Percentiles rank a stretch among this genome's conserved stretches.
Conservation (phyloP, 2,329 filamentous ascomycete species). For the Sclerotinia minor region DNA sequence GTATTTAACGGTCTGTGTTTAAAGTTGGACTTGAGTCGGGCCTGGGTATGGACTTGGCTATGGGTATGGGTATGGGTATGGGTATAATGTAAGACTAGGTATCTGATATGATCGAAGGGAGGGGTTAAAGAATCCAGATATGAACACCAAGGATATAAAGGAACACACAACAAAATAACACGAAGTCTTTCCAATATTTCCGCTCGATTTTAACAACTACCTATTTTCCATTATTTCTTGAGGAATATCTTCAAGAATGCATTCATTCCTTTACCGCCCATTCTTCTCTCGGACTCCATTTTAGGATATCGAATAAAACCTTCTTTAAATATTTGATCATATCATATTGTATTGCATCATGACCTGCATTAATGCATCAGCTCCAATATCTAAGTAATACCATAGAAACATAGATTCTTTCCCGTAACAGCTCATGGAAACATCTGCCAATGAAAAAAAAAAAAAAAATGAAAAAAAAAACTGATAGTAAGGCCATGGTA, state of each 20-base stretch:
- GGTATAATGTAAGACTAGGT: not conserved
- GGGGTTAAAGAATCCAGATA: not conserved
- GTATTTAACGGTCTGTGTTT: no score
- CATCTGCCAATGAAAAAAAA: not conserved
- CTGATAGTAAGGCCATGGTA: not conserved
- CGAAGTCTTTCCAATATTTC: not conserved
- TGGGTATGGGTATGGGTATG: no score
- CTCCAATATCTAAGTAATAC: no score
- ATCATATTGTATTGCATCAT: not conserved
- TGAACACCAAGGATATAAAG: not conserved
- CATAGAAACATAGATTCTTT: not conserved
- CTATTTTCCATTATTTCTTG: not conserved
- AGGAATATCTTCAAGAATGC: not conserved
- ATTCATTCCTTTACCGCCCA: not conserved
- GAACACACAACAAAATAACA: no score
- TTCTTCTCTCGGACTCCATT: not conserved
- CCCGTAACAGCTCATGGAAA: not conserved
- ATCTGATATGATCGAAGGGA: no score
- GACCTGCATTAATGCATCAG: not conserved
- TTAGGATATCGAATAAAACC: not conserved
- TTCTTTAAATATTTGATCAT: not conserved
- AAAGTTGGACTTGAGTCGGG: not conserved
- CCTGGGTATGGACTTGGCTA: no score
- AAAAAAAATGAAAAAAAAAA: not conserved
- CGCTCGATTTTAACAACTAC: not conserved